These are phyloP conservation scores for Tausonia pullulans DNA, from an alignment of 1,284 basidiomycete species.

Conservation along the genomic window DNA sequence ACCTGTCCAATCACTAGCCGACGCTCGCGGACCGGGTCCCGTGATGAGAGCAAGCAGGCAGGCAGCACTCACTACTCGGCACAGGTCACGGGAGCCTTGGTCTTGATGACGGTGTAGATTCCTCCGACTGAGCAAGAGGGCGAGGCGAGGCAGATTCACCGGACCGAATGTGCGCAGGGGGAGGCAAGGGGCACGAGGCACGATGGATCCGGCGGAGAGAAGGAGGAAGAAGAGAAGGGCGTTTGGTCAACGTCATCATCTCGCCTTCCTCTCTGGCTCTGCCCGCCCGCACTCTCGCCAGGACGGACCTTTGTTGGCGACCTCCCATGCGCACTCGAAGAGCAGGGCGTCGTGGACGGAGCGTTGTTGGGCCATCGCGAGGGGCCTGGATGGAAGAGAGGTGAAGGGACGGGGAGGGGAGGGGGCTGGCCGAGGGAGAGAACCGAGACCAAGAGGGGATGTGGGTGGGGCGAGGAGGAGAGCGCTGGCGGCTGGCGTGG, in stretches of 20 bases:
- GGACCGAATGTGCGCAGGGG: background rate
- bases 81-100: constrained; percentile 94
- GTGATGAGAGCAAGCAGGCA: background rate
- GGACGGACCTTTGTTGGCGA: constrained; percentile 66
- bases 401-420: background rate
- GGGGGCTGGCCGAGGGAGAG: background rate
- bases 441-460: no score
- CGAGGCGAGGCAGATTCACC: background rate
- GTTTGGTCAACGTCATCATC: background rate
- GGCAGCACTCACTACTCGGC: constrained; percentile 50
- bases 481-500: no score
- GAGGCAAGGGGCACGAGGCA: background rate
- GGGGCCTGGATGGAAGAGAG: background rate
- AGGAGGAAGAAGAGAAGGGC: background rate
- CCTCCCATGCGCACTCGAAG: constrained; percentile 88
- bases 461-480: no score
- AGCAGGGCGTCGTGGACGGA: constrained; percentile 66
- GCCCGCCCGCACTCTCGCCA: background rate
- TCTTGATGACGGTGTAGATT: constrained; percentile 99
- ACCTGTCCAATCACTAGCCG: background rate
- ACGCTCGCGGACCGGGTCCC: background rate
- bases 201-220: background rate
- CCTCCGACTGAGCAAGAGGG: constrained; percentile 60
- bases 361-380: constrained; percentile 33
- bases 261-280: background rate